Percentiles rank a stretch among this genome's conserved stretches.
These are phyloP conservation scores for Jacaranda copaia DNA, from an alignment of 257 asterid species.

Conservation along the genomic window DNA sequence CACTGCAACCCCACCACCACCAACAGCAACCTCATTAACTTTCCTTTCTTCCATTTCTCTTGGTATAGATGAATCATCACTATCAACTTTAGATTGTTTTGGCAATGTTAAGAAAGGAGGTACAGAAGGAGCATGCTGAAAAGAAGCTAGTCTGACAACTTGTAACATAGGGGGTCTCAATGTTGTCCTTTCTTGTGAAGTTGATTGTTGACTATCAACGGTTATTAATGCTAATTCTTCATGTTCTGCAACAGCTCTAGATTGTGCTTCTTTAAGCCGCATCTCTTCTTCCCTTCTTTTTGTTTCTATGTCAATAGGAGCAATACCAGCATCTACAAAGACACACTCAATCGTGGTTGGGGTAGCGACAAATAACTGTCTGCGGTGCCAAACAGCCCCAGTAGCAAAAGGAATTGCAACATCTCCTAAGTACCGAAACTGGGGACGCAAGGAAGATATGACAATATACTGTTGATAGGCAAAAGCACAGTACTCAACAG, in stretches of 20 bases:
- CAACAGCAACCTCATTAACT: slow-evolving; percentile 87
- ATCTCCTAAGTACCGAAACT: slow-evolving; percentile 94
- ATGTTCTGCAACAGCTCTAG: slow-evolving; percentile 86
- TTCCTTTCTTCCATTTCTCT: slow-evolving; percentile 80
- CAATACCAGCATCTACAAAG: slow-evolving; percentile 95
- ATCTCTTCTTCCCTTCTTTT: slow-evolving; percentile 81
- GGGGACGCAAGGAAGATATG: slow-evolving; percentile 96
- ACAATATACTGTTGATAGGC: slow-evolving; percentile 89
- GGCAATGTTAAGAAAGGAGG: slow-evolving; percentile 93
- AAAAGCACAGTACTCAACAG: slow-evolving; percentile 98
- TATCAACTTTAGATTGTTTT: slow-evolving; percentile 74
- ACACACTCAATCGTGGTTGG: slow-evolving; percentile 98
- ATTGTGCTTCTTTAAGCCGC: slow-evolving; percentile 70
- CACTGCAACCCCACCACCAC: slow-evolving; percentile 97
- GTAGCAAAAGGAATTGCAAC: slow-evolving; percentile 97
- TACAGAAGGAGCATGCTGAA: slow-evolving; percentile 92
- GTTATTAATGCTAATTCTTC: slow-evolving; percentile 91
- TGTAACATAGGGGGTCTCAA: slow-evolving; percentile 97
- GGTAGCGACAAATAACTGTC: slow-evolving; percentile 95
- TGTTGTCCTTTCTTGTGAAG: slow-evolving; percentile 69
- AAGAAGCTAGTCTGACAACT: slow-evolving; percentile 93
- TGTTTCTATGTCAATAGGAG: slow-evolving; percentile 84
- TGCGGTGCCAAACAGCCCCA: slow-evolving; percentile 98
- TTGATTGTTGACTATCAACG: slow-evolving; percentile 73
- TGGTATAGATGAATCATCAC: slow-evolving; percentile 67